Evolutionary conservation across 2,329 filamentous ascomycete species (phyloP).

Genomic region (Boeremia exigua): DNA sequence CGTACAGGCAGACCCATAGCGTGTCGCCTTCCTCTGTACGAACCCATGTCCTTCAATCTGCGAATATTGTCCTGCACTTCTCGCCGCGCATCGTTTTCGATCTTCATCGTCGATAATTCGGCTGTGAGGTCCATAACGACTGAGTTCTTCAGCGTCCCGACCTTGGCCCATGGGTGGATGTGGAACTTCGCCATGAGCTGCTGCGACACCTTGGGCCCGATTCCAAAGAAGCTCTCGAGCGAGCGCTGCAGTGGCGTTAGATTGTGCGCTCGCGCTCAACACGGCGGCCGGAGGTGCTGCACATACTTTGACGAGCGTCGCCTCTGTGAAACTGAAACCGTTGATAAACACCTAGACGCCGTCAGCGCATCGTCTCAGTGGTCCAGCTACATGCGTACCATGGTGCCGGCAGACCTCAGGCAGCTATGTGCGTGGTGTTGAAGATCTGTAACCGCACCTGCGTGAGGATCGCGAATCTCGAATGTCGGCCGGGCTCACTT

Average conservation of each 20-base stretch:
- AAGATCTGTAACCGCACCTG: constrained; percentile 22
- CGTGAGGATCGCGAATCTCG: constrained; percentile 24
- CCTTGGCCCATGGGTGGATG: constrained; percentile 81
- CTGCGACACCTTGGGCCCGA: constrained; percentile 54
- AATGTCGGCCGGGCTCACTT: constrained; percentile 11
- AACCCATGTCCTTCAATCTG: constrained; percentile 86
- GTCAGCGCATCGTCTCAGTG: constrained; percentile 18
- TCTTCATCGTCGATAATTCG: constrained; percentile 88
- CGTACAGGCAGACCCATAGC: constrained; percentile 91
- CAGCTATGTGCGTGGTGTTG: constrained; percentile 25
- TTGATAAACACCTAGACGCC: constrained; percentile 76
- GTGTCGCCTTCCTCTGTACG: constrained; percentile 86
- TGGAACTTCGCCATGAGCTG: constrained; percentile 86
- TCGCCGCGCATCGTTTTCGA: constrained; percentile 85
- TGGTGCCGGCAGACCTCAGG: constrained; percentile 25
- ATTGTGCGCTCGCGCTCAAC: constrained; percentile 31
- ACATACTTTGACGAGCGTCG: constrained; percentile 79
- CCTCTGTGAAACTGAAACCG: constrained; percentile 84
- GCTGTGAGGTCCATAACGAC: constrained; percentile 83
- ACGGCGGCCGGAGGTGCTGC: constrained; percentile 23
- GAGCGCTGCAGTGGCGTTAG: constrained; percentile 60
- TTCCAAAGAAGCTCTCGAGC: constrained; percentile 59
- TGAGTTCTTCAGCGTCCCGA: constrained; percentile 75
- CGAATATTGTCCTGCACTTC: constrained; percentile 83
- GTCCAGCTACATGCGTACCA: constrained; percentile 29